Evolutionary conservation across 129 eudicot species (phyloP), one percentile per base, ranked within the genome.

Genomic region (Ambrosia artemisiifolia): DNA sequence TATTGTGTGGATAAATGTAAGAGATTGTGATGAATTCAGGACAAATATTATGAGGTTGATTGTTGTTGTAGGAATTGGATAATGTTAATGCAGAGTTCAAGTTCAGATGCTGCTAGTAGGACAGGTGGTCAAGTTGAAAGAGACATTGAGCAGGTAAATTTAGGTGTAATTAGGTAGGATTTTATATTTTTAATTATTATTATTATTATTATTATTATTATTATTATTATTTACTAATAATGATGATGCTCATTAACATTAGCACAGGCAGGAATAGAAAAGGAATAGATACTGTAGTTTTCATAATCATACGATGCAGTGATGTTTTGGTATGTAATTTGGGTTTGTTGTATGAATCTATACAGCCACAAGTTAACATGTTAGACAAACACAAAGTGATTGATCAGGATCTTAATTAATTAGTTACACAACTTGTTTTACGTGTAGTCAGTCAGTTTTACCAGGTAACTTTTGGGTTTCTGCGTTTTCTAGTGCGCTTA

Each of bases 81-180:
- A 63, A 44, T 78, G 84, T 70, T 78, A 84, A 77, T 78, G 62
- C 75, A 84, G 74, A 80, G 79, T 81, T 80, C 91, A 13, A 80
- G 79, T 81, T 80, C 91, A 13, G 97, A 88, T 66, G 28, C 28
- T 24, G 87, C 72, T 64, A 75, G 65, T 66, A 72, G 89, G 71
- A 67, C 78, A 40, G 87, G 85, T 77, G 91, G 91, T 5, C 84
- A 87, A 35, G 85, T 86, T 43, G 93, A 86, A 24, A 24, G 28
- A 24, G 28, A 24, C 28, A 24, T 24, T 24, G 28, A 24, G 28
- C 28, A 24, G 28, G 28, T 24, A 24, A 24, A 24, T 24, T 24
- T 24, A 79, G 83, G 97, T 70, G 97, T 85, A 80, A 76, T 88
- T 51, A 88, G 86, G 74, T 96, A 91, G 89, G 97, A 1, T 24